A percentile compares a stretch with the other conserved stretches of the same genome.
phyloP scores from a whole-genome alignment of 805 yeast genomes.

The Sugiyamaella smithiae region DNA sequence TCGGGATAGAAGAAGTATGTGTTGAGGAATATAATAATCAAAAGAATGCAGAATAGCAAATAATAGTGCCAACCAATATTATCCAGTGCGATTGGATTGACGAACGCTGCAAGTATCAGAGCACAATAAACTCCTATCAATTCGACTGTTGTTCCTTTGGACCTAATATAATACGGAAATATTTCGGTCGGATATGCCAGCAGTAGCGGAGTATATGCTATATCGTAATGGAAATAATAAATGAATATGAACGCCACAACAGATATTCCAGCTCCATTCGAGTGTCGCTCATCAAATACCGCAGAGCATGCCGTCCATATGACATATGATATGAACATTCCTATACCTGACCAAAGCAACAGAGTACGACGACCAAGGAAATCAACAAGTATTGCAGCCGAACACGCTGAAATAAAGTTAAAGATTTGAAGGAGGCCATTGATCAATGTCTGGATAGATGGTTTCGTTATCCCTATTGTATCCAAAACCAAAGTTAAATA shows the following conservation, averaged over 20 bases:
- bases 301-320: constrained; percentile 6
- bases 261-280: too few species aligned
- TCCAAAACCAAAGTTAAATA: constrained; percentile 11
- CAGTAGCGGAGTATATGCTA: constrained; percentile 16
- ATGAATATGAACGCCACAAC: constrained; percentile 19
- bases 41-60: constrained; percentile 40
- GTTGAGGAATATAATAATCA: constrained; percentile 45
- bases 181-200: constrained; percentile 53
- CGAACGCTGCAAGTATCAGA: constrained; percentile 39
- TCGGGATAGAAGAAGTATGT: constrained; percentile 30
- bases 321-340: not conserved
- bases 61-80: constrained; percentile 53
- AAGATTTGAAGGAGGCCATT: constrained; percentile 13
- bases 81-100: constrained; percentile 44
- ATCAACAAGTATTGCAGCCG: constrained; percentile 8
- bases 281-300: too few species aligned
- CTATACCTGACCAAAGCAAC: not conserved
- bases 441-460: constrained; percentile 12
- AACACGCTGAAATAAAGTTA: constrained; percentile 7
- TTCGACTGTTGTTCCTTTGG: constrained; percentile 35
- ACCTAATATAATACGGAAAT: constrained; percentile 46
- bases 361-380: constrained; percentile 10
- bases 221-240: constrained; percentile 14
- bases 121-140: constrained; percentile 50
- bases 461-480: not conserved